Evolutionary conservation across 108 stramenopile species (phyloP).

Genomic region (Cylindrotheca closterium): DNA sequence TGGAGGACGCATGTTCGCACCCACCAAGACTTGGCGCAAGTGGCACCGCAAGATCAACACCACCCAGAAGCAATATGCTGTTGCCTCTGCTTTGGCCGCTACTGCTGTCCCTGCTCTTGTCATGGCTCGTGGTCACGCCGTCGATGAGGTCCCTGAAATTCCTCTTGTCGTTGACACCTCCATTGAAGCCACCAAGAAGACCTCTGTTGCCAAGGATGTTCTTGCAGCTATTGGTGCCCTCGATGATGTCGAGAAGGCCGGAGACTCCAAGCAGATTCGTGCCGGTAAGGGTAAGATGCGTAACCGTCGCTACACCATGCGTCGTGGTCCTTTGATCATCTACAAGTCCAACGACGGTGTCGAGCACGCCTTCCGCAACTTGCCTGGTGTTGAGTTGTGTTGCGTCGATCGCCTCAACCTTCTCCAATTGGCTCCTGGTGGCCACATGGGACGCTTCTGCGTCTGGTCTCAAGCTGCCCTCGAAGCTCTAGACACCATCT

Average conservation of each 20-base stretch:
- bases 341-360: constrained; percentile 92
- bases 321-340: constrained; percentile 97
- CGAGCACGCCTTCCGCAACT: constrained; percentile 94
- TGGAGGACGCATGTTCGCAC: constrained; percentile 97
- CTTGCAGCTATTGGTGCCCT: constrained; percentile 89
- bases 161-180: constrained; percentile 92
- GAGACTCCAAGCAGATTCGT: constrained; percentile 94
- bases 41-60: constrained; percentile 98
- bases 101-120: constrained; percentile 96
- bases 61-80: constrained; percentile 96
- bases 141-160: constrained; percentile 96
- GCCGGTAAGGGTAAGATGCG: constrained; percentile 99
- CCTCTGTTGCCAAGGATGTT: constrained; percentile 90
- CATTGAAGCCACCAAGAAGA: constrained; percentile 81
- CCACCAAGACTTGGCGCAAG: constrained; percentile 99
- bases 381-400: constrained; percentile 96
- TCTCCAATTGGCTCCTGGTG: constrained; percentile 97
- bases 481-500: constrained; percentile 92
- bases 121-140: constrained; percentile 97
- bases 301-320: constrained; percentile 93
- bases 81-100: constrained; percentile 97
- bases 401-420: constrained; percentile 96
- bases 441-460: constrained; percentile 99
- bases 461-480: constrained; percentile 98
- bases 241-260: constrained; percentile 95